phyloP scores from a whole-genome alignment of 768 basidiomycete species.

The Panaeolus papilionaceus region DNA sequence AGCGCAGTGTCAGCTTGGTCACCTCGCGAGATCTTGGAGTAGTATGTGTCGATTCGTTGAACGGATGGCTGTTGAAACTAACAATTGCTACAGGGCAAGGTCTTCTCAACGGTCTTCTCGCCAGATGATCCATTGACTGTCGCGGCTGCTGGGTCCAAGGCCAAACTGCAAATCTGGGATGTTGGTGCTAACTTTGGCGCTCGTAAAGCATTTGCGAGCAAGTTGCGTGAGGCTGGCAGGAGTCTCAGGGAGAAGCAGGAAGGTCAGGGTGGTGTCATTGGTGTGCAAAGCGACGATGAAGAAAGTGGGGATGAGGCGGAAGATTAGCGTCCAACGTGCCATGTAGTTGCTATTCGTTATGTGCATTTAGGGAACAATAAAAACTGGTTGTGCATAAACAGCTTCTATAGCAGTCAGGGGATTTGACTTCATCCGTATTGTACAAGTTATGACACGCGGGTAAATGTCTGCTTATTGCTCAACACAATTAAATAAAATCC shows the following conservation, averaged over 20 bases:
- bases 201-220: slow-evolving; percentile 81
- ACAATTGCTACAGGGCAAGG: slow-evolving; percentile 75
- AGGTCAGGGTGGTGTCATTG: slow-evolving; percentile 64
- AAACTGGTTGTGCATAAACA: too few species aligned
- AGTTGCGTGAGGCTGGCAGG: slow-evolving; percentile 76
- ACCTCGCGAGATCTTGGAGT: slow-evolving; percentile 90
- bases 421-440: too few species aligned
- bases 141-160: slow-evolving; percentile 94
- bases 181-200: slow-evolving; percentile 83
- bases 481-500: not conserved
- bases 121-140: slow-evolving; percentile 94
- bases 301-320: slow-evolving; percentile 60
- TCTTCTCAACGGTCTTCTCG: slow-evolving; percentile 90
- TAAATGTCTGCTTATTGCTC: too few species aligned
- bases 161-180: slow-evolving; percentile 96
- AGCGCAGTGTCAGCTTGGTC: slow-evolving; percentile 80
- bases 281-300: slow-evolving; percentile 74
- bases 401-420: too few species aligned
- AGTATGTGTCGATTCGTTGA: slow-evolving; percentile 50
- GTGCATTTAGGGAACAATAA: not conserved
- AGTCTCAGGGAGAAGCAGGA: slow-evolving; percentile 65
- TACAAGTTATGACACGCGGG: not conserved
- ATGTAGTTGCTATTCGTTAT: slow-evolving; percentile 14
- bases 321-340: slow-evolving; percentile 20
- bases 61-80: not conserved